These are phyloP conservation scores for Neurospora tetraspora DNA, from an alignment of 495 filamentous ascomycete genomes.

Conservation along the genomic window DNA sequence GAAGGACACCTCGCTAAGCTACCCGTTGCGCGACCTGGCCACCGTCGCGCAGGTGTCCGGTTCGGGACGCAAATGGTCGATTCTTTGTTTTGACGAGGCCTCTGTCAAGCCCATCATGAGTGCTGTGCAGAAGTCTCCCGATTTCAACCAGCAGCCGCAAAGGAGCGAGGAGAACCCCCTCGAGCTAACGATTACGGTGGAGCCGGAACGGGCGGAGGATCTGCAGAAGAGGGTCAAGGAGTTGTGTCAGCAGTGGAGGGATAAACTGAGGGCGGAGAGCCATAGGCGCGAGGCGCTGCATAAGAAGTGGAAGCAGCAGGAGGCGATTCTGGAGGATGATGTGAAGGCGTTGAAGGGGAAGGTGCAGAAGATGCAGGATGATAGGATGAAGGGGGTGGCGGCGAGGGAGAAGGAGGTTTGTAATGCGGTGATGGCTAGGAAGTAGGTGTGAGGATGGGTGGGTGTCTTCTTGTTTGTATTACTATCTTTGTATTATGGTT, in stretches of 20 bases:
- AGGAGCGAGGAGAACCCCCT: constrained; percentile 55
- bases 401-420: constrained; percentile 55
- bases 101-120: constrained; percentile 63
- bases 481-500: background rate
- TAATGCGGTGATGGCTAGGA: constrained; percentile 28
- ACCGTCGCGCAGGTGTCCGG: constrained; percentile 66
- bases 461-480: background rate
- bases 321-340: constrained; percentile 54
- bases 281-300: constrained; percentile 53
- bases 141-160: constrained; percentile 66
- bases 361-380: constrained; percentile 69
- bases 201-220: constrained; percentile 50
- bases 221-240: constrained; percentile 47
- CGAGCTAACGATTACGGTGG: constrained; percentile 63
- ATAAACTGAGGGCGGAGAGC: constrained; percentile 43
- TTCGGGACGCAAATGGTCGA: constrained; percentile 53
- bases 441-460: background rate
- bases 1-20: constrained; percentile 28
- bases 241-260: constrained; percentile 49
- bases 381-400: constrained; percentile 56
- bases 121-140: constrained; percentile 52
- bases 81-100: constrained; percentile 46
- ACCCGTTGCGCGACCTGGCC: constrained; percentile 59
- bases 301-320: constrained; percentile 50
- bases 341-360: constrained; percentile 54